Percentiles rank a stretch among this genome's conserved stretches.
phyloP scores from a whole-genome alignment of 83 land plant genomes.

The Thuja plicata region DNA sequence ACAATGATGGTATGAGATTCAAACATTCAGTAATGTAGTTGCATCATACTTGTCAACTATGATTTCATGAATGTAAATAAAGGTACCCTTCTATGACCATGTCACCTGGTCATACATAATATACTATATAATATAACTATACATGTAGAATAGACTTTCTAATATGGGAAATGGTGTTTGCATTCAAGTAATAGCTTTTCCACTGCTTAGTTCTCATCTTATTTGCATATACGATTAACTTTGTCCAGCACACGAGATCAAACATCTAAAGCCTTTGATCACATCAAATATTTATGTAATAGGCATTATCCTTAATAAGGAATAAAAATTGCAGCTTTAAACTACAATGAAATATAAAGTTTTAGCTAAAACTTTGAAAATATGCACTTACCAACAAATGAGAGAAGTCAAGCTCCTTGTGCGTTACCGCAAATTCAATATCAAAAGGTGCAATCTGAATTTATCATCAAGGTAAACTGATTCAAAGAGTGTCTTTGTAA shows the following conservation, averaged over 20 bases:
- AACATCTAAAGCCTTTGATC: neutral
- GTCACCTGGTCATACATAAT: too few relatives aligned
- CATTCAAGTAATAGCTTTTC: neutral
- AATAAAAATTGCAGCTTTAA: neutral
- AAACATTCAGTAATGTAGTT: too few relatives aligned
- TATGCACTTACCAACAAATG: constrained; percentile 80
- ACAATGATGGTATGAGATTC: too few relatives aligned
- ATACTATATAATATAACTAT: neutral
- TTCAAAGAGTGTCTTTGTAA: neutral
- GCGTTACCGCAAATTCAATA: constrained; percentile 94
- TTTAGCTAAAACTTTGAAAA: neutral
- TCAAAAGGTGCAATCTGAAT: constrained; percentile 95
- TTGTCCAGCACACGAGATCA: neutral
- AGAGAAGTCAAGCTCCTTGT: constrained; percentile 98
- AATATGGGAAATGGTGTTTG: neutral
- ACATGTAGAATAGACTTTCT: neutral
- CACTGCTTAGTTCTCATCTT: too few relatives aligned
- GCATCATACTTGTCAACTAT: too few relatives aligned
- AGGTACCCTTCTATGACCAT: too few relatives aligned
- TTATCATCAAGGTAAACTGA: neutral
- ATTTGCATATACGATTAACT: neutral
- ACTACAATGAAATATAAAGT: neutral
- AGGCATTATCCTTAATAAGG: neutral
- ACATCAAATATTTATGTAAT: neutral
- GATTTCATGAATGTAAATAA: too few relatives aligned